These are phyloP conservation scores for Drechslerella coelobrocha DNA, from an alignment of 2,329 filamentous ascomycete genomes.

Conservation along the genomic window DNA sequence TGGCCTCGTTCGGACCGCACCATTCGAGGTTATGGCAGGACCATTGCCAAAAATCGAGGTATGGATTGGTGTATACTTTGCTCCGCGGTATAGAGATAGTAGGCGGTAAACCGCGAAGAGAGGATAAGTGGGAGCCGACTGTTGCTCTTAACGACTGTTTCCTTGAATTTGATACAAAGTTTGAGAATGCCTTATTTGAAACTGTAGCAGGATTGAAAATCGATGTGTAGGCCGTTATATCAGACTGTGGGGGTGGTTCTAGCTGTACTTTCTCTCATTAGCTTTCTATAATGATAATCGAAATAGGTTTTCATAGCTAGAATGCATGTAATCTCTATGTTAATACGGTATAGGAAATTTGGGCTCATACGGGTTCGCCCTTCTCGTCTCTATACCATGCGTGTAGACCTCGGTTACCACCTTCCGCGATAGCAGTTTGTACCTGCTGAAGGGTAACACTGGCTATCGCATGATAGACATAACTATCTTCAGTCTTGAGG, in stretches of 20 bases:
- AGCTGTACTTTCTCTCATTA: constrained; percentile 6
- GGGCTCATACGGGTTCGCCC: constrained; percentile 57
- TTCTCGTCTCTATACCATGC: constrained; percentile 63
- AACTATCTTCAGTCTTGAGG: constrained; percentile 61
- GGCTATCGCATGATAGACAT: constrained; percentile 63
- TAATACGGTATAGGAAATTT: neutral
- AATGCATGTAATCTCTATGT: neutral
- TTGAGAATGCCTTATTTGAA: constrained; percentile 69
- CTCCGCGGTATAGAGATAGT: constrained; percentile 58
- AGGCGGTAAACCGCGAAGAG: constrained; percentile 63
- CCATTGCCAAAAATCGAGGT: constrained; percentile 72
- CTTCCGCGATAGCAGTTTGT: constrained; percentile 62
- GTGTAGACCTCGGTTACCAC: constrained; percentile 61
- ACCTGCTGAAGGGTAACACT: constrained; percentile 63
- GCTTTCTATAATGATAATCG: neutral
- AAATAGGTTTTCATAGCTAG: constrained; percentile 53
- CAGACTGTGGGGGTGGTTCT: constrained; percentile 63
- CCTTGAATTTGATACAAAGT: constrained; percentile 70
- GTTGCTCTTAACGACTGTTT: constrained; percentile 67
- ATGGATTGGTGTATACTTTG: constrained; percentile 67
- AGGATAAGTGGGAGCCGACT: constrained; percentile 65
- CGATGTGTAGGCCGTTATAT: constrained; percentile 71
- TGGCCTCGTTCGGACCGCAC: constrained; percentile 66
- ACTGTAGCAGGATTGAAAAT: constrained; percentile 70
- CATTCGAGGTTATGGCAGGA: constrained; percentile 70